These are phyloP conservation scores for Trichomonascaceae sp. DNA, from an alignment of 1,139 yeast species.

Conservation along the genomic window DNA sequence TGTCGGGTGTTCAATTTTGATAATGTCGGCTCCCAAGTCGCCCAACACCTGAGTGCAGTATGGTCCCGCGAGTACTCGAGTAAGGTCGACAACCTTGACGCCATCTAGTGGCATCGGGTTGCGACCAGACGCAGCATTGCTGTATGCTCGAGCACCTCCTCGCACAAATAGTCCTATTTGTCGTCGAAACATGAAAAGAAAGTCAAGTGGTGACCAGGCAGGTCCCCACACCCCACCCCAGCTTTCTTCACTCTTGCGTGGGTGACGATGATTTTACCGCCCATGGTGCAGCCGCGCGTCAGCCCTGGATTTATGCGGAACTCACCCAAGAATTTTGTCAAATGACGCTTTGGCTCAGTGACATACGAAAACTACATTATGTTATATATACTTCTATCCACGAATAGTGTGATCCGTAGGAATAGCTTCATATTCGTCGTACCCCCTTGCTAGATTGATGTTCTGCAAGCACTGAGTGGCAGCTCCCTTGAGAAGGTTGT, in stretches of 20 bases:
- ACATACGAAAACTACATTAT: too few relatives aligned
- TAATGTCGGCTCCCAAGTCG: conserved; percentile 31
- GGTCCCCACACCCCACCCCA: too few relatives aligned
- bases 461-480: conserved; percentile 97
- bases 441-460: conserved; percentile 78
- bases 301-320: too few relatives aligned
- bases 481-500: conserved; percentile 92
- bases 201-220: too few relatives aligned
- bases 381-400: too few relatives aligned
- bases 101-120: conserved; percentile 18
- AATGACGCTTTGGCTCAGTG: too few relatives aligned
- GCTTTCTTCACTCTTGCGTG: too few relatives aligned
- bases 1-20: conserved; percentile 31
- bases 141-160: too few relatives aligned
- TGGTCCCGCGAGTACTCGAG: conserved; percentile 34
- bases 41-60: conserved; percentile 30
- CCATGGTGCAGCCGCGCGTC: neutral
- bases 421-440: conserved; percentile 90
- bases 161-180: too few relatives aligned
- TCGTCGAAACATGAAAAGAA: too few relatives aligned
- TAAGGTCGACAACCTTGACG: conserved; percentile 27
- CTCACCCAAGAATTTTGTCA: too few relatives aligned
- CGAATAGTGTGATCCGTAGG: conserved; percentile 32
- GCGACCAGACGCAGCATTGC: conserved; percentile 1
- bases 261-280: neutral